Evolutionary conservation across 2,329 filamentous ascomycete genomes (phyloP).

Genomic region (Ceratocystis ficicola): DNA sequence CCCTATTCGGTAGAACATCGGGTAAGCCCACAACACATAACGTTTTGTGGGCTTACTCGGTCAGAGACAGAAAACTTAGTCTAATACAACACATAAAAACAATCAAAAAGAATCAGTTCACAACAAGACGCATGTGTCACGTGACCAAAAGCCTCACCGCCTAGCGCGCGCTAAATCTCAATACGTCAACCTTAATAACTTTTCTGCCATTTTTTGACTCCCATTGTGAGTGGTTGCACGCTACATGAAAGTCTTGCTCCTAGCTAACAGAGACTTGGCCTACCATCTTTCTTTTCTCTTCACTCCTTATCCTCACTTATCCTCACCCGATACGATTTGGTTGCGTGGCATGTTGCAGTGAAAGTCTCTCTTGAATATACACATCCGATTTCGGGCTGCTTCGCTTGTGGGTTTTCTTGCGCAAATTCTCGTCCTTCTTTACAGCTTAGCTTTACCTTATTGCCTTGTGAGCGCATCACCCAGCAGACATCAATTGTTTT

Average conservation of each 20-base stretch:
- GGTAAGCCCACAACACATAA: too few relatives aligned
- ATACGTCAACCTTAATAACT: background rate
- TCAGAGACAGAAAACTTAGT: too few relatives aligned
- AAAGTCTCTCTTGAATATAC: background rate
- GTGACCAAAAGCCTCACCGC: background rate
- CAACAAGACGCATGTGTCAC: background rate
- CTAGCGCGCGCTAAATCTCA: background rate
- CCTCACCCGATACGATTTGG: background rate
- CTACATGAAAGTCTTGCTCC: background rate
- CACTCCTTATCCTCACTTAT: background rate
- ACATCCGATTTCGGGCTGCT: background rate
- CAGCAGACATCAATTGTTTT: background rate
- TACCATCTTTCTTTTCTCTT: background rate
- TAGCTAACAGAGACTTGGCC: background rate
- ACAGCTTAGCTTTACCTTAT: background rate
- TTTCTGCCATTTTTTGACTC: constrained; percentile 9
- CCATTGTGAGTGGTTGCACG: background rate
- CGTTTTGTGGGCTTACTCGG: too few relatives aligned
- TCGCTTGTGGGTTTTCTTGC: background rate
- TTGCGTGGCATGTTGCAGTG: background rate
- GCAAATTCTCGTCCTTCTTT: background rate
- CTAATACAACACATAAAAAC: too few relatives aligned
- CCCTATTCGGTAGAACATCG: too few relatives aligned
- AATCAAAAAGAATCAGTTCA: too few relatives aligned
- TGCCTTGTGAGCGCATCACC: background rate